Percentiles rank a stretch among this genome's conserved stretches.
Conservation (phyloP, 2,329 filamentous ascomycete genomes). For the Talaromyces sp. region DNA sequence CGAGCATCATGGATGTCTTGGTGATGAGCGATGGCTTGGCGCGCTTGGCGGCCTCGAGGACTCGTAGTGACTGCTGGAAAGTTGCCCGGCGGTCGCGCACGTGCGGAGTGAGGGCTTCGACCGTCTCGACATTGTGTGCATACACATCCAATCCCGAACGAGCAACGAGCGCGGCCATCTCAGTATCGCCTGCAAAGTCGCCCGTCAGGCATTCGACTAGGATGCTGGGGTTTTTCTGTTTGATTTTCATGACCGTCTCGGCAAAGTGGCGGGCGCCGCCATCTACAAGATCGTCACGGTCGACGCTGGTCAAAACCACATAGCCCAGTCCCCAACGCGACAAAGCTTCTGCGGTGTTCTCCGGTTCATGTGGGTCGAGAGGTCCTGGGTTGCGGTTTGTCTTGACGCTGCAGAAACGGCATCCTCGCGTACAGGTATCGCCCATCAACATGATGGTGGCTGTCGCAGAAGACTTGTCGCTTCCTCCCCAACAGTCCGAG, state of each 20-base stretch:
- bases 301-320: conserved; percentile 88
- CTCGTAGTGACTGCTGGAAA: conserved; percentile 76
- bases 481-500: conserved; percentile 94
- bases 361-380: conserved; percentile 90
- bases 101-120: conserved; percentile 81
- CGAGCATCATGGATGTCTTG: conserved; percentile 98
- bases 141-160: conserved; percentile 89
- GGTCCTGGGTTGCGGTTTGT: conserved; percentile 71
- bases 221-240: conserved; percentile 58
- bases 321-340: conserved; percentile 92
- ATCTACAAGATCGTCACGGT: conserved; percentile 86
- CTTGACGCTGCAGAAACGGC: conserved; percentile 96
- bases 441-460: conserved; percentile 99
- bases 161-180: conserved; percentile 81
- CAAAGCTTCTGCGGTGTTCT: conserved; percentile 92
- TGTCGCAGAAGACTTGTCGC: conserved; percentile 80
- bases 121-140: conserved; percentile 95
- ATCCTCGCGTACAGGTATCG: conserved; percentile 93
- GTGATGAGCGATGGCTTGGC: conserved; percentile 76
- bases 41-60: conserved; percentile 76
- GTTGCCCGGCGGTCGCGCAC: conserved; percentile 86
- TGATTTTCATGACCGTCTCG: conserved; percentile 91
- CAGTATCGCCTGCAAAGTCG: conserved; percentile 78
- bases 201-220: conserved; percentile 55
- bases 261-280: conserved; percentile 87